These are phyloP conservation scores for Acanthamoeba royreba DNA, from an alignment of 208 protist genomes.

Conservation along the genomic window DNA sequence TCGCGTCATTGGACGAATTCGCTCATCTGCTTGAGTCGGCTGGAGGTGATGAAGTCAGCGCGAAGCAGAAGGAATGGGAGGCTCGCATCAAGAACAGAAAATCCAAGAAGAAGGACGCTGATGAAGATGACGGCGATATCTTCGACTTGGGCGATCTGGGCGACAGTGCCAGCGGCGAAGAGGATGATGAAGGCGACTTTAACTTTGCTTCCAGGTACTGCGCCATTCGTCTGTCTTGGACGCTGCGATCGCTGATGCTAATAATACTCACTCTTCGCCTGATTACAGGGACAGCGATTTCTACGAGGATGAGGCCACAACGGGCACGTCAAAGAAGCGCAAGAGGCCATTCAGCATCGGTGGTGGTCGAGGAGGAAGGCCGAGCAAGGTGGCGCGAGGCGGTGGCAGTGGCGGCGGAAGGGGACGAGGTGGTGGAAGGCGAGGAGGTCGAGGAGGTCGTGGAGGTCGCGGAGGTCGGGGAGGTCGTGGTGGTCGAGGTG, in stretches of 20 bases:
- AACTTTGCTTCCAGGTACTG: conserved; percentile 32
- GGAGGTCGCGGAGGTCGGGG: not conserved
- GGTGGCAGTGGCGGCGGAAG: not conserved
- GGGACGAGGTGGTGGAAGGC: not conserved
- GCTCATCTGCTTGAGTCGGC: not conserved
- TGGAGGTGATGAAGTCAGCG: not conserved
- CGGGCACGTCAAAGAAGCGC: not conserved
- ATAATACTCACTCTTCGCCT: not conserved
- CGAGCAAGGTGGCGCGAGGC: not conserved
- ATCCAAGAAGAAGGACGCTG: not conserved
- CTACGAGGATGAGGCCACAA: not conserved
- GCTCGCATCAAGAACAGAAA: not conserved
- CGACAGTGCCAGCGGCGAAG: not conserved
- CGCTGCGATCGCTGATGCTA: not conserved
- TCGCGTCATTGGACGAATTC: conserved; percentile 33
- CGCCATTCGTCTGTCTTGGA: not conserved
- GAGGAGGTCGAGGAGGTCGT: not conserved
- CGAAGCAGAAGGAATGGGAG: conserved; percentile 25
- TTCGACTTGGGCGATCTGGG: not conserved
- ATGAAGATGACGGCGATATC: not conserved
- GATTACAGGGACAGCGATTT: not conserved
- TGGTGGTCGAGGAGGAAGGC: not conserved
- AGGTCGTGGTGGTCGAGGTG: not conserved
- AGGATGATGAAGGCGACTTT: conserved; percentile 29
- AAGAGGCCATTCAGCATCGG: not conserved